These are phyloP conservation scores for Dactylorhiza incarnata DNA, from an alignment of 106 monocot genomes.

Conservation along the genomic window DNA sequence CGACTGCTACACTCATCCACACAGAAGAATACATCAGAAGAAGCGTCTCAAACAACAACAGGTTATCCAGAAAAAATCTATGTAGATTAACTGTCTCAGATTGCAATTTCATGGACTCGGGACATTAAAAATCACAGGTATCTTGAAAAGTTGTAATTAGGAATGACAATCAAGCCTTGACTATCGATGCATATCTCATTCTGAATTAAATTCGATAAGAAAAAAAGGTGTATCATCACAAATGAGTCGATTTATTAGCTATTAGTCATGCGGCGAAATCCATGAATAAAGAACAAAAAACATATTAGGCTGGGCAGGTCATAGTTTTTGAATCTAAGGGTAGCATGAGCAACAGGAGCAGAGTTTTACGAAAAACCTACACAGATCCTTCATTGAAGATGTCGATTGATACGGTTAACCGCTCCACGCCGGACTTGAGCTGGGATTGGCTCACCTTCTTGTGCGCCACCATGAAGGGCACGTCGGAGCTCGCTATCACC, in stretches of 20 bases:
- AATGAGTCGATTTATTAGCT: not conserved
- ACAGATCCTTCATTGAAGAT: conserved; percentile 94
- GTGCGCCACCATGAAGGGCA: conserved; percentile 79
- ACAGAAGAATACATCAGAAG: no score
- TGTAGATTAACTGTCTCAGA: not conserved
- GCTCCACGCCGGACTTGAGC: conserved; percentile 78
- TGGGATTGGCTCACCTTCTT: conserved; percentile 76
- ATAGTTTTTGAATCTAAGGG: not conserved
- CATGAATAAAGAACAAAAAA: not conserved
- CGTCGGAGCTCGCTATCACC: conserved; percentile 38
- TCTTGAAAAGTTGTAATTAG: no score
- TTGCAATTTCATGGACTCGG: not conserved
- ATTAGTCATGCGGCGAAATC: not conserved
- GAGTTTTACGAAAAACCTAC: conserved; percentile 27
- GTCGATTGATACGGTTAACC: conserved; percentile 71
- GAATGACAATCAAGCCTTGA: no score
- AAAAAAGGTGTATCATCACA: not conserved
- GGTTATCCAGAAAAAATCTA: not conserved
- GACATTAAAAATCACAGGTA: not conserved
- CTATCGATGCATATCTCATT: not conserved
- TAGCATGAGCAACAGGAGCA: not conserved
- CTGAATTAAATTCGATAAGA: not conserved
- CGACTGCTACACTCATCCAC: no score
- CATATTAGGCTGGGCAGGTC: not conserved
- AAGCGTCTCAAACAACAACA: no score